Base-by-base conservation (phyloP, 192 early-diverging fungal species). In the Bifiguratus adelaidae region DNA sequence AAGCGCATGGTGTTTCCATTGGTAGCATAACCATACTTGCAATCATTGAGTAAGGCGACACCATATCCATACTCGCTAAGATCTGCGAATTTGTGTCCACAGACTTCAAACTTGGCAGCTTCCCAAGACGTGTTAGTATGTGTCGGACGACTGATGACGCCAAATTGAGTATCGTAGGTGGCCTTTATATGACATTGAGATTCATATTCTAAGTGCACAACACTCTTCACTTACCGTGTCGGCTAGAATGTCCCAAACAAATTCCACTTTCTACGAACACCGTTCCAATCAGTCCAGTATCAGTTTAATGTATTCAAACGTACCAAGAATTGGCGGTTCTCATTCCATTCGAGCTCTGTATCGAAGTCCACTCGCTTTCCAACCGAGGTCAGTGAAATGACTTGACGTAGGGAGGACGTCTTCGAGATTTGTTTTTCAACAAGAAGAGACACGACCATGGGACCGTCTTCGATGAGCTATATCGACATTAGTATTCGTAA, bases 111-210 rank as follows among this genome's bases (percentile, higher is more conserved):
- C 42, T 86, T 83, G 2, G 89, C 88, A 47, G 83, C 70, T 40
- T 91, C 92, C 73, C 87, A 89, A 11, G 81, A 78, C 2, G 86
- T 97, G 60, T 97, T 99, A 71, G 78, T 91, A 40, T 95, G 93
- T 7, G 91, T 97, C 2, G 96, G 89, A 18, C 96, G 71, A 57
- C 88, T 85, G 15, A 97, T 68, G 19, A 81, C 81, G 7, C 95
- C 95, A 69, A 87, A 95, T 60, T 94, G 92, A 8, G 91, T 90
- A 52, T 99, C 95, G 56, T 95, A 99, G 0, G 93, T 99, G 49
- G 73, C 69, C 83, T 83, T 68, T 81, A 16, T 41, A 12, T 41
- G 6, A 40, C n/a, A 19, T 2, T 22, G 13, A 15, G 7, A 11
- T 3, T 29, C 41, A 16, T 36, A 20, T 27, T 26, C 41, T 20